Evolutionary conservation across 306 rosid species (phyloP).

Genomic region (Pterocarpus macrocarpus): DNA sequence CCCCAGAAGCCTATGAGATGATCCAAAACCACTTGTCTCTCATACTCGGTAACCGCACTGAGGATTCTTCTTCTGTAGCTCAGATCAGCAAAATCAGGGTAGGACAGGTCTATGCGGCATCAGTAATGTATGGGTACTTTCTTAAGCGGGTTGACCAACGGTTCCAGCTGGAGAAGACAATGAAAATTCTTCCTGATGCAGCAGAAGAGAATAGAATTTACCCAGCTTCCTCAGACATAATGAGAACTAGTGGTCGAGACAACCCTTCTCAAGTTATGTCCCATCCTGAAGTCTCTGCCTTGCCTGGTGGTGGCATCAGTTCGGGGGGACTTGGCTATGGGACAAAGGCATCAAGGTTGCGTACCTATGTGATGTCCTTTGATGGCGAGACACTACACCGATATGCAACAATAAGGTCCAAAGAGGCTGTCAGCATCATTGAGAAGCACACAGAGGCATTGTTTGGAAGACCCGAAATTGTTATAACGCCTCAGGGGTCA

Average conservation of each 20-base stretch:
- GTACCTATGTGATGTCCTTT: slow-evolving; percentile 87
- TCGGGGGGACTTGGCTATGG: slow-evolving; percentile 56
- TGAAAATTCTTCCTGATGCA: slow-evolving; percentile 72
- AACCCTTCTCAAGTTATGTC: slow-evolving; percentile 50
- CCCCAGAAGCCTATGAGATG: slow-evolving; percentile 89
- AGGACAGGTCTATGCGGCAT: slow-evolving; percentile 96
- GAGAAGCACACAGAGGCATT: slow-evolving; percentile 95
- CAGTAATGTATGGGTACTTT: slow-evolving; percentile 92
- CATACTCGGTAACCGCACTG: slow-evolving; percentile 71
- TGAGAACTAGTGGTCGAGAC: slow-evolving; percentile 45
- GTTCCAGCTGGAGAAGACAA: slow-evolving; percentile 95
- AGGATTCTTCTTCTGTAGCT: slow-evolving; percentile 76
- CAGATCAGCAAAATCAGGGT: slow-evolving; percentile 85
- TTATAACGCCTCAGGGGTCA: slow-evolving; percentile 68
- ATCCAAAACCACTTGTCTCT: slow-evolving; percentile 83
- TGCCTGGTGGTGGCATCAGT: slow-evolving; percentile 57
- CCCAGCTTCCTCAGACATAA: slow-evolving; percentile 48
- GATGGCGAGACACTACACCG: slow-evolving; percentile 91
- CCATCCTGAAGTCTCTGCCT: slow-evolving; percentile 73
- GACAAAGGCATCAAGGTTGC: slow-evolving; percentile 67
- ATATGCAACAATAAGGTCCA: slow-evolving; percentile 88
- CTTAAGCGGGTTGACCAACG: slow-evolving; percentile 92
- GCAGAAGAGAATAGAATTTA: slow-evolving; percentile 56
- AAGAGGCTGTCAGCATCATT: slow-evolving; percentile 82
- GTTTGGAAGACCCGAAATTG: slow-evolving; percentile 86